phyloP scores from a whole-genome alignment of 1,284 basidiomycete genomes.

The Lentinus polychrous region DNA sequence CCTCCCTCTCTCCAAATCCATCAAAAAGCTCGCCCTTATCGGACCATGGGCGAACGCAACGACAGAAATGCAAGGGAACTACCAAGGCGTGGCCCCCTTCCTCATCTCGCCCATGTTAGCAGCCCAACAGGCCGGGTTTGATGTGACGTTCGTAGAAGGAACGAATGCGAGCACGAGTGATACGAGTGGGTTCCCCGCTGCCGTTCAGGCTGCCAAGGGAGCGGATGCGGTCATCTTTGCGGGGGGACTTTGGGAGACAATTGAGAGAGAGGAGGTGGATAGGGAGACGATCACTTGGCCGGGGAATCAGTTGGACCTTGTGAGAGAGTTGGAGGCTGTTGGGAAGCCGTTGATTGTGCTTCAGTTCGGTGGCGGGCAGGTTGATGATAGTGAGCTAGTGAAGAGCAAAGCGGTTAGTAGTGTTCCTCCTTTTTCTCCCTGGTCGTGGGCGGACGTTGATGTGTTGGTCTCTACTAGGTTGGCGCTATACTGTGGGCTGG shows the following conservation, averaged over 20 bases:
- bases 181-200: slow-evolving; percentile 37
- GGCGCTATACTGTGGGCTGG: slow-evolving; percentile 50
- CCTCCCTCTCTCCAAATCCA: slow-evolving; percentile 35
- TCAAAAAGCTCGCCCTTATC: slow-evolving; percentile 43
- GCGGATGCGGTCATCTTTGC: slow-evolving; percentile 34
- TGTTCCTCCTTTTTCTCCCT: slow-evolving; percentile 6
- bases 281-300: slow-evolving; percentile 47
- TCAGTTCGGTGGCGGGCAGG: slow-evolving; percentile 51
- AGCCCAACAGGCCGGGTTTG: slow-evolving; percentile 38
- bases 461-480: slow-evolving; percentile 28
- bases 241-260: slow-evolving; percentile 42
- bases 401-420: slow-evolving; percentile 34
- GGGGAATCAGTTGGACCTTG: slow-evolving; percentile 45
- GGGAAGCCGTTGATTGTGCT: slow-evolving; percentile 46
- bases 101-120: slow-evolving; percentile 47
- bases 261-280: slow-evolving; percentile 48
- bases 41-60: slow-evolving; percentile 54
- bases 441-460: background rate
- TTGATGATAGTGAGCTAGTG: slow-evolving; percentile 42
- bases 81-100: slow-evolving; percentile 45
- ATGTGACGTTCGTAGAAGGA: slow-evolving; percentile 35
- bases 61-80: slow-evolving; percentile 49
- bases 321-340: slow-evolving; percentile 34
- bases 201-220: slow-evolving; percentile 21
- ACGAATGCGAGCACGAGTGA: slow-evolving; percentile 33